Percentiles rank a stretch among this genome's conserved stretches.
Conservation (phyloP, 768 basidiomycete species). For the Baorangia bicolor region DNA sequence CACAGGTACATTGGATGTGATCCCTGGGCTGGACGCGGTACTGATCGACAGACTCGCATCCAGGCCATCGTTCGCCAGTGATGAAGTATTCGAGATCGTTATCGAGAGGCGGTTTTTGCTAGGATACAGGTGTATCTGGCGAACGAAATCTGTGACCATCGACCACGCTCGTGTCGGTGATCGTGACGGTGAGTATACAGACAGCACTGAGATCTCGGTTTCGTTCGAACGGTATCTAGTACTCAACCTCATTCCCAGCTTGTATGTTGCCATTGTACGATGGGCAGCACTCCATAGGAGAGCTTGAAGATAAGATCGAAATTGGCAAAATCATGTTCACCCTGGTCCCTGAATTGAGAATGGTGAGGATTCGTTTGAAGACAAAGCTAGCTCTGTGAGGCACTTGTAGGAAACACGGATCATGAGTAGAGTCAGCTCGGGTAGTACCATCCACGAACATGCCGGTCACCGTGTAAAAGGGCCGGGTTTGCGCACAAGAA, state of each 20-base stretch:
- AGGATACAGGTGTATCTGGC: slow-evolving; percentile 10
- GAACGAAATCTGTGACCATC: slow-evolving; percentile 2
- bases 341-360: neutral
- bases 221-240: neutral
- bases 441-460: neutral
- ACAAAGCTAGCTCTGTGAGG: too few relatives aligned
- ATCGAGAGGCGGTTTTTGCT: slow-evolving; percentile 11
- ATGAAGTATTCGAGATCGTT: slow-evolving; percentile 4
- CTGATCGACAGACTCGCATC: neutral
- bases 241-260: neutral
- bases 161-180: neutral
- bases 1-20: neutral
- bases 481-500: neutral
- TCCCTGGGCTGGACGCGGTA: neutral
- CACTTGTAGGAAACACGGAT: neutral
- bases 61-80: slow-evolving; percentile 6
- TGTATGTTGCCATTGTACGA: neutral
- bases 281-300: neutral
- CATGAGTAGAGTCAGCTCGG: neutral
- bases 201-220: neutral
- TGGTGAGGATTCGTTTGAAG: neutral
- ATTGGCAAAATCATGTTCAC: slow-evolving; percentile 11
- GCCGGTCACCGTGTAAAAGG: too few relatives aligned
- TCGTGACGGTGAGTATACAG: neutral
- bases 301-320: neutral